Conservation (phyloP, 208 protist genomes). For the Trypanosoma congolense region DNA sequence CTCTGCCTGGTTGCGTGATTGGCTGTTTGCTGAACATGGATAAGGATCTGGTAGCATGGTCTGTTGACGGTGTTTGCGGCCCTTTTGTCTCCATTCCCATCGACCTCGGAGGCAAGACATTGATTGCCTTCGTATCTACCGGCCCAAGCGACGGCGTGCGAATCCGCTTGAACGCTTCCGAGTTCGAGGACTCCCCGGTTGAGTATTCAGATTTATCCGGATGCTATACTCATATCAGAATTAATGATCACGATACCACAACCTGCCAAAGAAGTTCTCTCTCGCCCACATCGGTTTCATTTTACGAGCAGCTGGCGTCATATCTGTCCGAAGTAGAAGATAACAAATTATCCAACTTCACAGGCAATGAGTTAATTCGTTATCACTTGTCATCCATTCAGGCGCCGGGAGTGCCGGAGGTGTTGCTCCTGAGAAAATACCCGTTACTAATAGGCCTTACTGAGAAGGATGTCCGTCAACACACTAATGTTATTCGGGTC, state of each 20-base stretch:
- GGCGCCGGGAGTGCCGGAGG: conserved; percentile 14
- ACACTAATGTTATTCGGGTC: conserved; percentile 65
- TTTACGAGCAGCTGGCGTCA: conserved; percentile 78
- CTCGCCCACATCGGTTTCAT: conserved; percentile 46
- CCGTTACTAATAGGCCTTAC: conserved; percentile 37
- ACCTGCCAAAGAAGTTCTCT: conserved; percentile 30
- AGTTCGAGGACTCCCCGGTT: conserved; percentile 83
- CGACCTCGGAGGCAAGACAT: conserved; percentile 22
- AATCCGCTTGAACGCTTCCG: conserved; percentile 50
- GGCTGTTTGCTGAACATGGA: conserved; percentile 84
- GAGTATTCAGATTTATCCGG: conserved; percentile 78
- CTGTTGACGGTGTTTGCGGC: conserved; percentile 71
- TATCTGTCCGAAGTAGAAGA: conserved; percentile 78
- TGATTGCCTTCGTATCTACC: conserved; percentile 84
- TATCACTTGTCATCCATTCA: no score
- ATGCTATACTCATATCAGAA: conserved; percentile 48
- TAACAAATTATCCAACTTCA: conserved; percentile 3
- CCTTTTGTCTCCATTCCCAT: conserved; percentile 73
- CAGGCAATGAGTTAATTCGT: no score
- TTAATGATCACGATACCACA: conserved; percentile 37
- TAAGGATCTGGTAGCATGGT: conserved; percentile 73
- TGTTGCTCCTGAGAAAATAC: conserved; percentile 43
- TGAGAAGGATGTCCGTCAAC: conserved; percentile 28
- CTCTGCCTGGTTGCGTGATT: conserved; percentile 49
- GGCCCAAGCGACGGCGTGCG: conserved; percentile 74